These are phyloP conservation scores for Cladophialophora bantiana DNA, from an alignment of 2,329 filamentous ascomycete species.

Conservation along the genomic window DNA sequence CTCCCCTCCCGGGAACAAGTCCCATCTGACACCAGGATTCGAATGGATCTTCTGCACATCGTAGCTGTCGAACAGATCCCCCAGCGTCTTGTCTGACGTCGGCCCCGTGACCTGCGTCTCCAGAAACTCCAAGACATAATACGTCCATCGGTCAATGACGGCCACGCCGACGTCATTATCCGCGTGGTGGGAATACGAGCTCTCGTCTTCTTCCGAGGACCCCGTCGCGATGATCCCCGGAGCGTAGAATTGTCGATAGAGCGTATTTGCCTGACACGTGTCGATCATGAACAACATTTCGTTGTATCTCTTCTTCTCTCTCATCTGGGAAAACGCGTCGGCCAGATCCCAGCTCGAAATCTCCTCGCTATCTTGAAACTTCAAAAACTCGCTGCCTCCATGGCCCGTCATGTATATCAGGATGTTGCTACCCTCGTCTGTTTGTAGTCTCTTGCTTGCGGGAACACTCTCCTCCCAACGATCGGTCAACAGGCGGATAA, in stretches of 20 bases:
- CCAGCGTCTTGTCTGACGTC: constrained; percentile 85
- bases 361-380: constrained; percentile 98
- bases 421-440: constrained; percentile 95
- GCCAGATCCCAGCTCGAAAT: constrained; percentile 96
- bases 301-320: constrained; percentile 99
- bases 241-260: constrained; percentile 98
- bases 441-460: constrained; percentile 88
- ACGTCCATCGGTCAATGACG: constrained; percentile 97
- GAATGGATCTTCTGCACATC: constrained; percentile 94
- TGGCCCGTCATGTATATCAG: constrained; percentile 99
- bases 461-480: constrained; percentile 94
- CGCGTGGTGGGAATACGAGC: constrained; percentile 95
- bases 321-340: constrained; percentile 99
- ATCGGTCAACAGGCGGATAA: constrained; percentile 93
- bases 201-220: constrained; percentile 94
- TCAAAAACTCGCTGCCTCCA: constrained; percentile 95
- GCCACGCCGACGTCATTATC: constrained; percentile 98
- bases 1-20: constrained; percentile 89
- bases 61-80: constrained; percentile 95
- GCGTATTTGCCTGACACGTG: constrained; percentile 98
- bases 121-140: constrained; percentile 97
- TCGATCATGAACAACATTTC: constrained; percentile 99
- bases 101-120: constrained; percentile 88
- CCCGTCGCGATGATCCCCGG: constrained; percentile 98
- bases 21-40: constrained; percentile 88